Evolutionary conservation across 2,329 filamentous ascomycete genomes (phyloP), one percentile per base, ranked within the genome.

Genomic region (Fusarium chlamydosporum): DNA sequence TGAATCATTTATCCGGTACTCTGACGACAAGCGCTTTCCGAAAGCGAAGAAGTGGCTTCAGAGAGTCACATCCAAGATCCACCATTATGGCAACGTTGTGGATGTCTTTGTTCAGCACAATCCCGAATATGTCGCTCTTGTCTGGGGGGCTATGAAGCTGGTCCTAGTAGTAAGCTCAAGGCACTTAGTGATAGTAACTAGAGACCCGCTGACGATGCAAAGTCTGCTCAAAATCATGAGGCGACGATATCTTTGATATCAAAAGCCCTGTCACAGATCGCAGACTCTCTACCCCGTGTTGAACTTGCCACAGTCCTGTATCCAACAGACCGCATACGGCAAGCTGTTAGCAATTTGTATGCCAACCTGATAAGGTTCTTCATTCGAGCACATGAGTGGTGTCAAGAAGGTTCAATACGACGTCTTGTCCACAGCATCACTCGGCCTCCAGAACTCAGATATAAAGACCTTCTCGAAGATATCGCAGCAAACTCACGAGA

Each of bases 41-140:
- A 45, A 45, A 11, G 40, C 31, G 7, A 55, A 47, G 23, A 29
- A 34, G 10, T 55, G 52, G 52, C 15, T 47, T 1, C 33, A 38
- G 3, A 20, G 42, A 6, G 4, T 37, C 1, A 29, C 23, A 3
- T 26, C 10, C 3, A 34, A 20, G 2, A 27, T 47, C 1, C 41
- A 37, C 16, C 16, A 55, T 6, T 55, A 37, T 31, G 23, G 40
- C 0, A 45, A 37, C 10, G 8, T 55, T 1, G 20, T 55, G 13
- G 52, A 55, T 8, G 31, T 47, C 2, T 27, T 55, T 9, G 52
- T 47, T 0, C 52, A 55, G 2, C 41, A 55, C 7, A 31, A 55
- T 34, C 52, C 52, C 6, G 52, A 55, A 4, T 55, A 55, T 37
- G 52, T 55, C 5, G 37, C 52, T 2, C 52, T 55, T 27, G 41